Conservation (phyloP, 2,329 filamentous ascomycete genomes). For the Leptographium procerum region DNA sequence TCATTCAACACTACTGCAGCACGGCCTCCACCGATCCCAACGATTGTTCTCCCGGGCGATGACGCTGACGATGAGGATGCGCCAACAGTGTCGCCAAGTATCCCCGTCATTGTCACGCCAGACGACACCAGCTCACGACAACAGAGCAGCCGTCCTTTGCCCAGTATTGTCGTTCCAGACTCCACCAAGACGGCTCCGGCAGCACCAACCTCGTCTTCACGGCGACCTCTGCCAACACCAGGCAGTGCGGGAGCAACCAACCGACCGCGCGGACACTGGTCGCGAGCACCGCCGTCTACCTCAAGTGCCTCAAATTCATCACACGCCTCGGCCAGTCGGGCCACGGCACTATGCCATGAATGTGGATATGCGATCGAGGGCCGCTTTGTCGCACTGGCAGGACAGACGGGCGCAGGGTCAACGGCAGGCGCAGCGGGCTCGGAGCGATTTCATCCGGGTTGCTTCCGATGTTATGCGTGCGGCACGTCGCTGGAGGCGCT, state of each 20-base stretch:
- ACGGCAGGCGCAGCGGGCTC: not conserved
- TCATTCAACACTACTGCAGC: constrained; percentile 21
- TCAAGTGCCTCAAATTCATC: not conserved
- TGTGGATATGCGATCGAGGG: constrained; percentile 80
- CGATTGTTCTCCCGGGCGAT: constrained; percentile 26
- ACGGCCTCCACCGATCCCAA: constrained; percentile 28
- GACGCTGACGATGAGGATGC: constrained; percentile 8
- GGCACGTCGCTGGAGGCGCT: constrained; percentile 83
- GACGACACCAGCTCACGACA: constrained; percentile 17
- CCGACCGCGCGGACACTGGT: constrained; percentile 44
- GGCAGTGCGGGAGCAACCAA: constrained; percentile 18
- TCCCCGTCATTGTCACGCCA: constrained; percentile 35
- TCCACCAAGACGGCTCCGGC: constrained; percentile 14
- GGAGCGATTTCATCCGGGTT: constrained; percentile 77
- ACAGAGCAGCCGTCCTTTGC: constrained; percentile 19
- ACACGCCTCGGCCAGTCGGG: constrained; percentile 23
- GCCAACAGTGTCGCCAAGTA: not conserved
- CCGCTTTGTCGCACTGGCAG: constrained; percentile 74
- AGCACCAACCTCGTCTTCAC: constrained; percentile 18
- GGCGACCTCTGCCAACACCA: constrained; percentile 38
- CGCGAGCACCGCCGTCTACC: constrained; percentile 26
- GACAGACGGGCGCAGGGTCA: constrained; percentile 26
- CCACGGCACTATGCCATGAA: constrained; percentile 68
- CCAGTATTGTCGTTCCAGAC: constrained; percentile 28
- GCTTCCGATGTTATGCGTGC: constrained; percentile 83